Conservation (phyloP, 441 rosid species). For the Theobroma grandiflorum region DNA sequence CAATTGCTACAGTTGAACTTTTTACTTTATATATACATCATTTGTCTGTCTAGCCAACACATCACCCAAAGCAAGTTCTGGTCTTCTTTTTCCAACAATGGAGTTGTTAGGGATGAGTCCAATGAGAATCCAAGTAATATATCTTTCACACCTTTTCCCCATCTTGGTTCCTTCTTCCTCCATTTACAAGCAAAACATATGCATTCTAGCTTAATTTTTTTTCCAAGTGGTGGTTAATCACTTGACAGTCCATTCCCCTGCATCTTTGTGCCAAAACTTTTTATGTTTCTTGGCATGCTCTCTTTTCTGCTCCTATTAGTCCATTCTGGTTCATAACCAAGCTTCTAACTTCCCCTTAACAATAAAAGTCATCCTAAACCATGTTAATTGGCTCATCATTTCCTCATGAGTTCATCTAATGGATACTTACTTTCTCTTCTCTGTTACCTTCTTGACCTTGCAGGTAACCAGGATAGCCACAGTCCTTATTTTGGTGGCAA, state of each 20-base stretch:
- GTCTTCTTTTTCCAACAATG: slow-evolving; percentile 20
- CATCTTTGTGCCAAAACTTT: background rate
- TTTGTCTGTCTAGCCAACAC: background rate
- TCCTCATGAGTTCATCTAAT: background rate
- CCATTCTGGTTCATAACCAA: background rate
- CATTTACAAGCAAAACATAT: slow-evolving; percentile 5
- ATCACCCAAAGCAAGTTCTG: slow-evolving; percentile 23
- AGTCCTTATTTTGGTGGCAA: slow-evolving; percentile 33
- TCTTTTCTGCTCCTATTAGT: background rate
- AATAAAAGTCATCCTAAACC: background rate
- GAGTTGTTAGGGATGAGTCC: slow-evolving; percentile 22
- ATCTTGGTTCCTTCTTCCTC: background rate
- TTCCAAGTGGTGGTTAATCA: background rate
- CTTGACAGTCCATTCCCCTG: background rate
- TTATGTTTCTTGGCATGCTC: background rate
- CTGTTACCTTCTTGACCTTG: slow-evolving; percentile 12
- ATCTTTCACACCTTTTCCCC: background rate
- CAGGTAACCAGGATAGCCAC: slow-evolving; percentile 38
- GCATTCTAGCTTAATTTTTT: background rate
- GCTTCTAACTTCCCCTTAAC: background rate
- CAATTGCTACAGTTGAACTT: slow-evolving; percentile 16
- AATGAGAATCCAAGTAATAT: slow-evolving; percentile 34
- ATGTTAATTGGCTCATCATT: background rate
- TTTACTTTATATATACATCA: slow-evolving; percentile 34
- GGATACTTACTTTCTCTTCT: background rate